A percentile compares a stretch with the other conserved stretches of the same genome.
phyloP scores from a whole-genome alignment of 805 yeast species.

The Gaillardinia entomophila region DNA sequence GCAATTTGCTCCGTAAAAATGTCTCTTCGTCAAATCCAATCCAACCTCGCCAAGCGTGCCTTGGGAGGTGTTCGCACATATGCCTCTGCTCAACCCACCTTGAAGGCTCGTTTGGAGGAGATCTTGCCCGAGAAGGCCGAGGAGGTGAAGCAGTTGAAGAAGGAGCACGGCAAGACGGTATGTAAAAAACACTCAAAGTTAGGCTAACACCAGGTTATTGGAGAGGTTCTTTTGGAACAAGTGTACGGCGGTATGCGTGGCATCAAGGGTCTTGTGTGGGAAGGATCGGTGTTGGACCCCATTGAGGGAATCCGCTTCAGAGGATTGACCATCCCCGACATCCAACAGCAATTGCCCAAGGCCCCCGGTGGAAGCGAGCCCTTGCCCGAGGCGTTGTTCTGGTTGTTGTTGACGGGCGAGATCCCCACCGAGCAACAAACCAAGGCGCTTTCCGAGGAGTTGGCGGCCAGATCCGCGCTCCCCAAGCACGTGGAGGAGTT shows the following conservation, averaged over 20 bases:
- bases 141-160: constrained; percentile 83
- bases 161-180: constrained; percentile 82
- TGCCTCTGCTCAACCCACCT: constrained; percentile 47
- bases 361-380: constrained; percentile 55
- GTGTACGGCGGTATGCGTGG: constrained; percentile 79
- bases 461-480: constrained; percentile 59
- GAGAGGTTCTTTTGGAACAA: constrained; percentile 40
- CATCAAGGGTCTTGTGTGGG: constrained; percentile 70
- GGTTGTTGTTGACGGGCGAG: constrained; percentile 73
- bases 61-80: constrained; percentile 19
- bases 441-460: constrained; percentile 48
- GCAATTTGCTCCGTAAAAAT: not conserved
- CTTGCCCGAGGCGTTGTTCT: constrained; percentile 71
- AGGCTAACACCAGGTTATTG: constrained; percentile 26
- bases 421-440: constrained; percentile 59
- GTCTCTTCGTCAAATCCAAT: not conserved
- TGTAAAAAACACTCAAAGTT: constrained; percentile 17
- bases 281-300: constrained; percentile 72
- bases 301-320: constrained; percentile 74
- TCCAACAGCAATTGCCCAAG: constrained; percentile 61
- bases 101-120: constrained; percentile 92
- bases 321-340: constrained; percentile 68
- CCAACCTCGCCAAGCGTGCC: constrained; percentile 18
- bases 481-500: constrained; percentile 60
- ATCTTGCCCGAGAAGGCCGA: constrained; percentile 88